Conservation (phyloP, 2,329 filamentous ascomycete species). For the Verticillium tricorpus region DNA sequence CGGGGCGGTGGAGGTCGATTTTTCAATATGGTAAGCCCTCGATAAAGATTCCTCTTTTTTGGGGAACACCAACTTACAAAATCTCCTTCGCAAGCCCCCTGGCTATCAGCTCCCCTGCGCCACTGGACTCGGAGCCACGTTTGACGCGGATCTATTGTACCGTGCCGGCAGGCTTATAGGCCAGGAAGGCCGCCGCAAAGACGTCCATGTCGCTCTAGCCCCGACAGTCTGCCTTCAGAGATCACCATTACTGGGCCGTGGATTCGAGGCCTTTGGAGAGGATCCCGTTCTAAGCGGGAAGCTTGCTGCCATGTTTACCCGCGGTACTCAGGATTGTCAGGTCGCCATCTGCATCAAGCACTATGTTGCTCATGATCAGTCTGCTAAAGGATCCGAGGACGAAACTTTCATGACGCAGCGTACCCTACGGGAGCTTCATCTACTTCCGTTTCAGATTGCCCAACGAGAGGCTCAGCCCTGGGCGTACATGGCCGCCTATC, state of each 20-base stretch:
- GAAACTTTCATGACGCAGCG: constrained; percentile 44
- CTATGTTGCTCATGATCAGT: constrained; percentile 41
- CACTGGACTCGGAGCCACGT: no score
- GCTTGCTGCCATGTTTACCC: constrained; percentile 22
- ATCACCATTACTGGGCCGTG: constrained; percentile 56
- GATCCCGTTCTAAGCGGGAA: constrained; percentile 25
- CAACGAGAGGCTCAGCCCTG: constrained; percentile 50
- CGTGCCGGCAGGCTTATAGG: not conserved
- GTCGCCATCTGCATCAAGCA: constrained; percentile 21
- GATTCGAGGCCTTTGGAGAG: constrained; percentile 62
- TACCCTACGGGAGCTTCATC: constrained; percentile 59
- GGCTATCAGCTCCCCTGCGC: no score
- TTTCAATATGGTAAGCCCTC: no score
- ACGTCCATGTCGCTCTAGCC: no score
- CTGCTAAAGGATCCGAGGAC: constrained; percentile 40
- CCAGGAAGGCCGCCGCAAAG: no score
- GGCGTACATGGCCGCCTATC: constrained; percentile 56
- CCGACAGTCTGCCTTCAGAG: constrained; percentile 61
- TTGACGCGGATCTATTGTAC: not conserved
- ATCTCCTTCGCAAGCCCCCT: no score
- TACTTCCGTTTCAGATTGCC: constrained; percentile 60
- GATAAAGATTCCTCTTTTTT: no score
- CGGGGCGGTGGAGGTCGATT: no score
- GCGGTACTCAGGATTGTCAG: constrained; percentile 13
- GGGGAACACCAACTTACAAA: no score